These are phyloP conservation scores for Geoglossum cookeanum DNA, from an alignment of 2,329 filamentous ascomycete genomes.

Conservation along the genomic window DNA sequence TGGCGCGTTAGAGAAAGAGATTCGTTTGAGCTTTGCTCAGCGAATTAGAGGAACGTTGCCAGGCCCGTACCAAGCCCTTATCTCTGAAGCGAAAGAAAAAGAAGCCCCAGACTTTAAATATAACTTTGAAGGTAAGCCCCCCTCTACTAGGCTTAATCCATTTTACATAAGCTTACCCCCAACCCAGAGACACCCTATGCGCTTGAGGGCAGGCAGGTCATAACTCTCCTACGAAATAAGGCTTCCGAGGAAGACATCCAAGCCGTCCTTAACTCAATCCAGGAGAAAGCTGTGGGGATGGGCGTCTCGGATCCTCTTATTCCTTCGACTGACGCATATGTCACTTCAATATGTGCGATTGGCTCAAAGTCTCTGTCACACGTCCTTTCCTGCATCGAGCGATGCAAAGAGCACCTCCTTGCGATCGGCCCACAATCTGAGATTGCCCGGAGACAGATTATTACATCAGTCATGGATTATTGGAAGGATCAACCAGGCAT, in stretches of 20 bases:
- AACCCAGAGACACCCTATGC: slow-evolving; percentile 56
- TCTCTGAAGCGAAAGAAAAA: slow-evolving; percentile 75
- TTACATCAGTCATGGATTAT: slow-evolving; percentile 76
- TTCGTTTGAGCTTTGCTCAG: slow-evolving; percentile 87
- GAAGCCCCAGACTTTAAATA: slow-evolving; percentile 96
- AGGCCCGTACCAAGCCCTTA: slow-evolving; percentile 59
- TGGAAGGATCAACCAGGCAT: slow-evolving; percentile 87
- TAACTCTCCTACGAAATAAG: slow-evolving; percentile 63
- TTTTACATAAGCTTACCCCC: slow-evolving; percentile 3
- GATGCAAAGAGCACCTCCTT: slow-evolving; percentile 74
- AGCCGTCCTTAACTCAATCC: slow-evolving; percentile 58
- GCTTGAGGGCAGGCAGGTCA: slow-evolving; percentile 65
- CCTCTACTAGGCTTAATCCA: background rate
- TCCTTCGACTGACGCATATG: slow-evolving; percentile 79
- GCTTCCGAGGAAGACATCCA: slow-evolving; percentile 75
- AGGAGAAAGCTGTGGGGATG: slow-evolving; percentile 52
- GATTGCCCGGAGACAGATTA: slow-evolving; percentile 66
- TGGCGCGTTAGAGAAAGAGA: slow-evolving; percentile 87
- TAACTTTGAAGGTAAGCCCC: slow-evolving; percentile 44
- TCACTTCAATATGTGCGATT: slow-evolving; percentile 82
- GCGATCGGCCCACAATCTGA: slow-evolving; percentile 59
- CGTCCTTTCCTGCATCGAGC: slow-evolving; percentile 86
- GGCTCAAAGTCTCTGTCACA: slow-evolving; percentile 93
- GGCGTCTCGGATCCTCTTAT: slow-evolving; percentile 57
- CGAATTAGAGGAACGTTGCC: slow-evolving; percentile 88